Conservation (phyloP, 2,329 filamentous ascomycete genomes). For the Sclerotinia nivalis region DNA sequence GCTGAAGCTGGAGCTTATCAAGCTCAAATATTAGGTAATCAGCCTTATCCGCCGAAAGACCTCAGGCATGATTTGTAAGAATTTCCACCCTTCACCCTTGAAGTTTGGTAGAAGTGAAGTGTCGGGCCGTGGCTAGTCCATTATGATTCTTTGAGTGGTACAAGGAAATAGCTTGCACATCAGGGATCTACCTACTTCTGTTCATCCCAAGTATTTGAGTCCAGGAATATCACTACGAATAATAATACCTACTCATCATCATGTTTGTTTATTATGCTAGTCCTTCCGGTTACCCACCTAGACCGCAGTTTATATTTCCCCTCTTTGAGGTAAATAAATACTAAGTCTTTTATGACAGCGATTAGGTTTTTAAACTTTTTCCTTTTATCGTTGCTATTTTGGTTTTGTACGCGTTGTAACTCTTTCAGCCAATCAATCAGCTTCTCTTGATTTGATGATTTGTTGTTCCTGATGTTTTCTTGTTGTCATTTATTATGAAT, state of each 20-base stretch:
- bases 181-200: too few species aligned
- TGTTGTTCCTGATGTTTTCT: not conserved
- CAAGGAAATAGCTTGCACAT: constrained; percentile 1
- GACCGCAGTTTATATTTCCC: not conserved
- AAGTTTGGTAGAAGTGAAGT: not conserved
- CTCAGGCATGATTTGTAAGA: constrained; percentile 13
- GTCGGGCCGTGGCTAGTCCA: not conserved
- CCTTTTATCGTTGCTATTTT: constrained; percentile 1
- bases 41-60: not conserved
- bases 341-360: not conserved
- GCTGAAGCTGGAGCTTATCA: constrained; percentile 12
- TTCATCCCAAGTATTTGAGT: not conserved
- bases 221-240: not conserved
- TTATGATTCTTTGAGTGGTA: not conserved
- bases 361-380: not conserved
- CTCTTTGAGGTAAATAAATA: not conserved
- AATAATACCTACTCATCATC: not conserved
- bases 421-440: not conserved
- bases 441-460: not conserved
- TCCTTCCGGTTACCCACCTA: not conserved
- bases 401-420: constrained; percentile 3
- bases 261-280: not conserved
- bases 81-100: not conserved
- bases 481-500: not conserved
- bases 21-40: constrained; percentile 6